A percentile compares a stretch with the other conserved stretches of the same genome.
Evolutionary conservation across 2,329 filamentous ascomycete species (phyloP).

Genomic region (Diaporthe sp.): DNA sequence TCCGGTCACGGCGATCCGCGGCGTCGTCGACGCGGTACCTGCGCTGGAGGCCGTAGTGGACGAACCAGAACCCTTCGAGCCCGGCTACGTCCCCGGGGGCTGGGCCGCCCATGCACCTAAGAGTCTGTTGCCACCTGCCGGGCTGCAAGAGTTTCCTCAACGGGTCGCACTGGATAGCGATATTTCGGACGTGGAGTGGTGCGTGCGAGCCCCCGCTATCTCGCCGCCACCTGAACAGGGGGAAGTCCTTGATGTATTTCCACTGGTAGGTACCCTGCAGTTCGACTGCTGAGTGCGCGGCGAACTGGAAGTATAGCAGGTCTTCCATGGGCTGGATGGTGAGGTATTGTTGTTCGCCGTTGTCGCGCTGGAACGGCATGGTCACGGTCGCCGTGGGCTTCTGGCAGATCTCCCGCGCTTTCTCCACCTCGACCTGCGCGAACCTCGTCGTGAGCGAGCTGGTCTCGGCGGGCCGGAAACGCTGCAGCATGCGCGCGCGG

Average conservation of each 20-base stretch:
- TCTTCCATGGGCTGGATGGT: not conserved
- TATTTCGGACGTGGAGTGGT: not conserved
- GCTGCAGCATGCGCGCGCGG: not conserved
- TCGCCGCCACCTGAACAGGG: not conserved
- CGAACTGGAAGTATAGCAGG: not conserved
- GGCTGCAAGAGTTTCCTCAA: too few relatives aligned
- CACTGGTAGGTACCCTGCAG: too few relatives aligned
- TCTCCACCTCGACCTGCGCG: too few relatives aligned
- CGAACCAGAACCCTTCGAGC: not conserved
- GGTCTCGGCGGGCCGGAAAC: not conserved
- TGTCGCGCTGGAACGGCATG: not conserved
- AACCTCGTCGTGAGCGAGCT: not conserved
- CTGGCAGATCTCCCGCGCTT: rapidly evolving
- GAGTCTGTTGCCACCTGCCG: too few relatives aligned
- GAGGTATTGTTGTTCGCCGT: not conserved
- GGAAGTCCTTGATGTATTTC: not conserved
- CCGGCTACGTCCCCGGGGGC: too few relatives aligned
- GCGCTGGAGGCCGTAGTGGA: not conserved
- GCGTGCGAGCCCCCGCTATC: too few relatives aligned
- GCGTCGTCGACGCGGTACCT: not conserved
- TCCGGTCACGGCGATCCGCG: not conserved
- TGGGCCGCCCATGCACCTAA: not conserved
- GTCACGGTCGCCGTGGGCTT: not conserved
- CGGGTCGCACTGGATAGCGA: not conserved
- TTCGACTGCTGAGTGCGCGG: too few relatives aligned